Evolutionary conservation across 1,284 basidiomycete species (phyloP).

Genomic region (Cystobasidium pallidum): DNA sequence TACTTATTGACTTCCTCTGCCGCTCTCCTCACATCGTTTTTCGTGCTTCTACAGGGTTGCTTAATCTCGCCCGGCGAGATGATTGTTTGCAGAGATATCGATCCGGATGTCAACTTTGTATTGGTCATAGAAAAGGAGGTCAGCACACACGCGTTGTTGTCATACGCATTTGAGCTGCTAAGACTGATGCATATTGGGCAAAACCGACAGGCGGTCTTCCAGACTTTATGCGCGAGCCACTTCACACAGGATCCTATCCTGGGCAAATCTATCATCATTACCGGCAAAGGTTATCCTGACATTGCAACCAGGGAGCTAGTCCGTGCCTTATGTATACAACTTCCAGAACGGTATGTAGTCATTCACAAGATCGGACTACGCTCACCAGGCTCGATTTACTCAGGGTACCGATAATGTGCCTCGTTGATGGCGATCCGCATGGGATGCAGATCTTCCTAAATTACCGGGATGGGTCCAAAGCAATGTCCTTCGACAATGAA

Average conservation of each 20-base stretch:
- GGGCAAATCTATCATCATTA: conserved; percentile 70
- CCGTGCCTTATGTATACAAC: conserved; percentile 67
- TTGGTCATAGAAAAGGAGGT: conserved; percentile 91
- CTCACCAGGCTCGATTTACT: not conserved
- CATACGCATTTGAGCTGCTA: not conserved
- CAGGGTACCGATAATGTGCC: conserved; percentile 70
- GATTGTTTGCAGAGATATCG: conserved; percentile 65
- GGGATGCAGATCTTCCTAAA: conserved; percentile 85
- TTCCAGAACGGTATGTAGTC: conserved; percentile 61
- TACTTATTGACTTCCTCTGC: not conserved
- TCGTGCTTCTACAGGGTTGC: conserved; percentile 62
- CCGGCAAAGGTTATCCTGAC: conserved; percentile 93
- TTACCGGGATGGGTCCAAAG: conserved; percentile 63
- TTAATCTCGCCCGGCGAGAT: conserved; percentile 76
- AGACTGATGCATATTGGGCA: fast-evolving
- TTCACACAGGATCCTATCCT: conserved; percentile 62
- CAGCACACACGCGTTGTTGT: conserved; percentile 43
- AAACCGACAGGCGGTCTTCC: conserved; percentile 80
- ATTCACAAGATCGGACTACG: not conserved
- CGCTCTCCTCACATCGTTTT: not conserved
- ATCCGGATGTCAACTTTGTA: conserved; percentile 67
- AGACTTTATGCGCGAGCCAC: conserved; percentile 68
- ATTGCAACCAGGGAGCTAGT: conserved; percentile 81
- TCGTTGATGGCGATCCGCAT: conserved; percentile 89
- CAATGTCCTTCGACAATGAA: conserved; percentile 67